Percentiles rank a stretch among this genome's conserved stretches.
phyloP scores from a whole-genome alignment of 225 moss, liverwort and hornwort genomes.

The Ulota crispa region DNA sequence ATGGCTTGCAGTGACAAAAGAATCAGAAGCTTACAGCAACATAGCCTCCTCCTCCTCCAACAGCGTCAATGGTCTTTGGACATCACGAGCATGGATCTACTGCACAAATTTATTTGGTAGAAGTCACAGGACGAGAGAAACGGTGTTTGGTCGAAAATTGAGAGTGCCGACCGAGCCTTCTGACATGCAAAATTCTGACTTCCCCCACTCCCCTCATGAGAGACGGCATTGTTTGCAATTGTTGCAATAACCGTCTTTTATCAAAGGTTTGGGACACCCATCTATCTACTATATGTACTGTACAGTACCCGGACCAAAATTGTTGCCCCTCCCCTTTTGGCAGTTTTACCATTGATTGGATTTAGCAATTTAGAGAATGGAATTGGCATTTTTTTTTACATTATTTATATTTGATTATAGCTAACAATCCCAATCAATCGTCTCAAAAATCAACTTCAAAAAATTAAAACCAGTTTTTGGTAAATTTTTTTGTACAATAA shows the following conservation, averaged over 20 bases:
- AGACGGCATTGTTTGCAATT: background rate
- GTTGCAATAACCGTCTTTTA: background rate
- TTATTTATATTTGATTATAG: too few species aligned
- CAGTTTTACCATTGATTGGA: too few species aligned
- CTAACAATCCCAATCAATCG: too few species aligned
- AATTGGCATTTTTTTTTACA: too few species aligned
- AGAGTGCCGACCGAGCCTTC: background rate
- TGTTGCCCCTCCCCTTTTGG: too few species aligned
- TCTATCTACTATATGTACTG: too few species aligned
- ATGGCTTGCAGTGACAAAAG: constrained; percentile 1
- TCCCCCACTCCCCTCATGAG: background rate
- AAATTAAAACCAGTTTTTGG: too few species aligned
- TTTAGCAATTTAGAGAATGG: too few species aligned
- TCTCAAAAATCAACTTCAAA: too few species aligned
- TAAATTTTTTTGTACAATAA: too few species aligned
- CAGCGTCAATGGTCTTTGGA: background rate
- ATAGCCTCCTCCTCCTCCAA: background rate
- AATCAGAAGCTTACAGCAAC: constrained; percentile 5
- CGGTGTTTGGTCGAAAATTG: background rate
- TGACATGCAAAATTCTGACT: background rate
- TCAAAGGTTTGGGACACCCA: background rate
- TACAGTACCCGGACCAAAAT: too few species aligned
- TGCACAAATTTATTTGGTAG: background rate
- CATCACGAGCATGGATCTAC: background rate
- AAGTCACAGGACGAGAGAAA: background rate